phyloP scores from a whole-genome alignment of 78 protist genomes.

The Isochrysis galbana region DNA sequence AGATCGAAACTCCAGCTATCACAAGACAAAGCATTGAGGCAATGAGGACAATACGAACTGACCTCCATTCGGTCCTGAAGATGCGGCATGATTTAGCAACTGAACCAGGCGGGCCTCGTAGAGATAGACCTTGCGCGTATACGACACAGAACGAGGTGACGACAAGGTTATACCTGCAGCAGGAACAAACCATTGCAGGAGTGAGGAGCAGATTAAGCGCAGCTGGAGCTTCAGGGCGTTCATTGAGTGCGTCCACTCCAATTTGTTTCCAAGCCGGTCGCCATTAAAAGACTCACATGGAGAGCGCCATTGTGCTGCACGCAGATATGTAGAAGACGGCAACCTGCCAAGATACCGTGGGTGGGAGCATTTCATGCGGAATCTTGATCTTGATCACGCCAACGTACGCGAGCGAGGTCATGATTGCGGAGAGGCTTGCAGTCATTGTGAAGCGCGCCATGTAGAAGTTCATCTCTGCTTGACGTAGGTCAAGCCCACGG shows the following conservation, averaged over 20 bases:
- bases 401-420: neutral
- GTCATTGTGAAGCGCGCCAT: neutral
- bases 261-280: no score
- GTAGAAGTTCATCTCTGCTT: neutral
- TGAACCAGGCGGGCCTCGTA: conserved; percentile 1
- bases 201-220: no score
- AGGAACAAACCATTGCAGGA: no score
- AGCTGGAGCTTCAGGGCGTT: no score
- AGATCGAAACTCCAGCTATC: neutral
- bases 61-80: neutral
- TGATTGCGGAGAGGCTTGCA: neutral
- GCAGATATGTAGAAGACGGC: neutral
- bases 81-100: neutral
- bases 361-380: neutral
- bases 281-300: no score
- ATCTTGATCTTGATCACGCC: conserved; percentile 2
- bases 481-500: neutral
- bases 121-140: neutral
- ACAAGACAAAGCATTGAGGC: neutral
- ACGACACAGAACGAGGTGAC: neutral
- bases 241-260: no score
- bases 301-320: neutral
- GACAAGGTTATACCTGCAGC: neutral
- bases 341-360: neutral
- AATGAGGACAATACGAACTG: neutral